Base-by-base conservation (phyloP, 148 eudicot genomes). In the Heliamphora exappendiculata region DNA sequence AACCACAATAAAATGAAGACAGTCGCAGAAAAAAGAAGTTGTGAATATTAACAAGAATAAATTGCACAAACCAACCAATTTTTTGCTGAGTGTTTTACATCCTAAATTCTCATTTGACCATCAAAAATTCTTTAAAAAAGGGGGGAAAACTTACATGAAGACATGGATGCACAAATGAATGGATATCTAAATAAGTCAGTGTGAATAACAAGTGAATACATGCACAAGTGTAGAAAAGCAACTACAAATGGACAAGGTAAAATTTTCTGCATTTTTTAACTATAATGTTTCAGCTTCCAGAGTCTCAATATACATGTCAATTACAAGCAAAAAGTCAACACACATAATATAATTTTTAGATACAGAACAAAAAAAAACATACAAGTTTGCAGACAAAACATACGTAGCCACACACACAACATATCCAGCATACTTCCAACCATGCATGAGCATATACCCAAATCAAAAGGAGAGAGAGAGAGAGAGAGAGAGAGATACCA, bases 401-500 rank as follows among this genome's bases (percentile, higher is more conserved):
- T 34, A 63, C 41, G 34, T 19, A 62, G 12, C 2, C 67, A 60
- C 13, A 28, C 29, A 29, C 65, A 60, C 31, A 1, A 63, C 10
- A 59, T n/a, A 24, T 59, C 36, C 1, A 59, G 64, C 64, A 59
- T 59, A 4, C 64, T 8, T 59, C 64, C 64, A 28, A 10, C 6
- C 5, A 59, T 59, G 34, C 64, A 59, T 59, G 34, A 12, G 7
- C 66, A 14, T 34, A 1, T 20, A 0, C 20, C 2, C 54, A 44
- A 28, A 44, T 47, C 6, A 39, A 34, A 14, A 70, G 36, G 71
- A 47, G 70, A 34, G 34, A 76, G 33, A n/a, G 51, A 73, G 42
- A 66, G 67, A 83, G 70, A 57, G 82, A 72, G 45, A 37, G 70
- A 63, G 62, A 75, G 54, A 51, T 87, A 94, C 98, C 96, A 92